Conservation (phyloP, 108 stramenopile genomes). For the Discostella pseudostelligera region DNA sequence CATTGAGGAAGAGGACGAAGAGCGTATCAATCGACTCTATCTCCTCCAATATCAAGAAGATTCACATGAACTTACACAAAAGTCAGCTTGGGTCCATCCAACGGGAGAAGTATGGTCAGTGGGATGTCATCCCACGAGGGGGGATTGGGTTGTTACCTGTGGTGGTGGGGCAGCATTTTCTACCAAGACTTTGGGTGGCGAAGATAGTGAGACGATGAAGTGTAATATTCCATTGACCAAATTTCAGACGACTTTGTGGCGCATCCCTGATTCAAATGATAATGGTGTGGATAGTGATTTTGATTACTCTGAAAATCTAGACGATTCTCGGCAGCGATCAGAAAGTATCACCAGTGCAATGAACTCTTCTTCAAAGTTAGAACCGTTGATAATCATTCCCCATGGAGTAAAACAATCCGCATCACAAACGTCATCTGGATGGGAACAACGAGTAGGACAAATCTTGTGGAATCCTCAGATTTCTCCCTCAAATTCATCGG, state of each 20-base stretch:
- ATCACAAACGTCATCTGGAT: slow-evolving; percentile 18
- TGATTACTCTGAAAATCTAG: slow-evolving; percentile 8
- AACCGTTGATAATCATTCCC: slow-evolving; percentile 31
- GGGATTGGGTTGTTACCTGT: slow-evolving; percentile 43
- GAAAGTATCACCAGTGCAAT: slow-evolving; percentile 8
- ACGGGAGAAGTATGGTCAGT: slow-evolving; percentile 47
- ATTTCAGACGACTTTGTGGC: slow-evolving; percentile 41
- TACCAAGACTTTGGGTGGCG: background rate
- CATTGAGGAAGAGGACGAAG: slow-evolving; percentile 25
- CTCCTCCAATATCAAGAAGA: slow-evolving; percentile 49
- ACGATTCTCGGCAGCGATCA: slow-evolving; percentile 6
- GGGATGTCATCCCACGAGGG: slow-evolving; percentile 31
- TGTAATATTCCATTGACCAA: slow-evolving; percentile 13
- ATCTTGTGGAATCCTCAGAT: slow-evolving; percentile 46
- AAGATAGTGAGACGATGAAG: slow-evolving; percentile 5
- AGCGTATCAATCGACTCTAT: slow-evolving; percentile 32
- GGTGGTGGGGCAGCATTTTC: slow-evolving; percentile 38
- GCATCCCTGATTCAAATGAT: slow-evolving; percentile 23
- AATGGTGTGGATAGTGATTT: slow-evolving; percentile 24
- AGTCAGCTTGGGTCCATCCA: slow-evolving; percentile 33
- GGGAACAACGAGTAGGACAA: slow-evolving; percentile 47
- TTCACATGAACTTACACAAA: slow-evolving; percentile 37
- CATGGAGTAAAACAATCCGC: slow-evolving; percentile 21
- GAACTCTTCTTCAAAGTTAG: slow-evolving; percentile 7
- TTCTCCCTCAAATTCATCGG: slow-evolving; percentile 23